phyloP scores from a whole-genome alignment of 176 grass and related monocot species.

The Oryza glaberrima region DNA sequence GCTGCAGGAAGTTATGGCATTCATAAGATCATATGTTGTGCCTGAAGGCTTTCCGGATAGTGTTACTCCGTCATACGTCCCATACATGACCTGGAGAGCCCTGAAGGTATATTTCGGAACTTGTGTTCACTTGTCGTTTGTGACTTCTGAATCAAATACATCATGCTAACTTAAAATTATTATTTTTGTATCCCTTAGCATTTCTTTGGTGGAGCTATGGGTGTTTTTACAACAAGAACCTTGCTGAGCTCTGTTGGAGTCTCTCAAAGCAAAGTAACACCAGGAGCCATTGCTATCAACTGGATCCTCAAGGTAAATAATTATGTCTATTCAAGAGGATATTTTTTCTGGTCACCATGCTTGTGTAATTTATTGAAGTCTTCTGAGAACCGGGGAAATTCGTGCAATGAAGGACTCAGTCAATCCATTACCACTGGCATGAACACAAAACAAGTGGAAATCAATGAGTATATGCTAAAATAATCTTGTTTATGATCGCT shows the following conservation, averaged over 20 bases:
- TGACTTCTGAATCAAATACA: background rate
- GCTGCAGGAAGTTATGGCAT: constrained; percentile 92
- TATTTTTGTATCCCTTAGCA: constrained; percentile 53
- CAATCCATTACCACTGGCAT: constrained; percentile 30
- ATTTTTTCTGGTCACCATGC: background rate
- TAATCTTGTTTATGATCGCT: background rate
- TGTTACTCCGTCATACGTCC: constrained; percentile 96
- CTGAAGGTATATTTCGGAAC: constrained; percentile 69
- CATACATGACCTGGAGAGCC: constrained; percentile 98
- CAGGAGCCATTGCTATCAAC: constrained; percentile 98
- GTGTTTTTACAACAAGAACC: constrained; percentile 93
- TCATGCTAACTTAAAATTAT: background rate
- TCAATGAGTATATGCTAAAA: background rate
- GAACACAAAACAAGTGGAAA: background rate
- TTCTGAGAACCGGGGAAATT: background rate
- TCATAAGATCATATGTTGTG: constrained; percentile 94
- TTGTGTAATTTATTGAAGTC: constrained; percentile 1
- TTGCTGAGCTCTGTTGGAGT: constrained; percentile 94
- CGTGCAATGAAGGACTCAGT: background rate
- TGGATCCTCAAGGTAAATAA: constrained; percentile 99
- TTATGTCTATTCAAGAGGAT: constrained; percentile 11
- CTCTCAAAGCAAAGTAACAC: constrained; percentile 80
- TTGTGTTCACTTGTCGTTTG: background rate
- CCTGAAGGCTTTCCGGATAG: constrained; percentile 98
- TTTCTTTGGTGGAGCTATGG: constrained; percentile 99